Conservation (phyloP, 331 rosid species). For the Quercus lobata region DNA sequence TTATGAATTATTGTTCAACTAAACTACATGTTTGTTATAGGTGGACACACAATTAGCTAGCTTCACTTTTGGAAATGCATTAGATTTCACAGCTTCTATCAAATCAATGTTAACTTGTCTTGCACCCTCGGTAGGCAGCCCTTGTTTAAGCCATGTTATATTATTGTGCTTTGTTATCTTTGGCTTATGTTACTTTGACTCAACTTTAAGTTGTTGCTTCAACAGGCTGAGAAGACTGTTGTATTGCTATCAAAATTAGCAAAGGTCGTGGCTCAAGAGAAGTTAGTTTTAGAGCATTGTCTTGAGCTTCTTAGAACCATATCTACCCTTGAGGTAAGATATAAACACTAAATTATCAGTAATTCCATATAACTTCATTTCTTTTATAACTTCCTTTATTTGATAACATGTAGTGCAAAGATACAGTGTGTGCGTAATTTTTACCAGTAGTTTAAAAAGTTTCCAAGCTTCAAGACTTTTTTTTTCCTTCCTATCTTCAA, state of each 20-base stretch:
- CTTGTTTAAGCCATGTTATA: background rate
- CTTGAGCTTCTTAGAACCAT: constrained; percentile 38
- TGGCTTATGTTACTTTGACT: background rate
- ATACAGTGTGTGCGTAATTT: no score
- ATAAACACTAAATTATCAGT: no score
- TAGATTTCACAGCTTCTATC: constrained; percentile 42
- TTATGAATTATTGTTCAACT: background rate
- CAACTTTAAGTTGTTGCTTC: constrained; percentile 1
- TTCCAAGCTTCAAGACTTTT: background rate
- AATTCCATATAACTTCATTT: background rate
- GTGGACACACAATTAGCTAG: constrained; percentile 37
- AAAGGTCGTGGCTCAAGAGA: constrained; percentile 59
- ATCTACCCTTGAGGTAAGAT: constrained; percentile 52
- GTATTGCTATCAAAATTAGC: constrained; percentile 56
- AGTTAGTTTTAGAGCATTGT: constrained; percentile 57
- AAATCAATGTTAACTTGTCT: constrained; percentile 35
- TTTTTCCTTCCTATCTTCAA: background rate
- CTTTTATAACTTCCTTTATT: no score
- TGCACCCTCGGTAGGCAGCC: constrained; percentile 40
- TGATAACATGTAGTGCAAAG: no score
- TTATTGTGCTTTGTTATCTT: background rate
- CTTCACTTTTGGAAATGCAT: constrained; percentile 40
- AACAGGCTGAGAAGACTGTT: constrained; percentile 51
- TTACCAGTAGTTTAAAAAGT: background rate
- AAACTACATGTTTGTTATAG: constrained; percentile 22